phyloP scores from a whole-genome alignment of 495 filamentous ascomycete genomes.

The Cercophora newfieldiana region DNA sequence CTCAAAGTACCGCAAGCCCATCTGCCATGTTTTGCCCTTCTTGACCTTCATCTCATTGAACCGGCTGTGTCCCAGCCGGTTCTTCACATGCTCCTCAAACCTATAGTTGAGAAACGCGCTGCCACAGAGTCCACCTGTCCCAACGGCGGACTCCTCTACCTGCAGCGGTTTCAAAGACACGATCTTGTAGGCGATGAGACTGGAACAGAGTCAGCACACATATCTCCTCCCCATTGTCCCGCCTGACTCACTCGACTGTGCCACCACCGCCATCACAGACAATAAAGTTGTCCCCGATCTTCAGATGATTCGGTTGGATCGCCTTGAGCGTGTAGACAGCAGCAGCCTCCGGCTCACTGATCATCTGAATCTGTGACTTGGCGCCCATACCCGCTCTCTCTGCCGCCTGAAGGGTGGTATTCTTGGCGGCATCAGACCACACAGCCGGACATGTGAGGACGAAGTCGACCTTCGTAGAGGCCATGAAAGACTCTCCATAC shows the following conservation, averaged over 20 bases:
- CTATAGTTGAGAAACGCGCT: slow-evolving; percentile 69
- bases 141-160: slow-evolving; percentile 65
- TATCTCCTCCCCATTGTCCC: slow-evolving; percentile 24
- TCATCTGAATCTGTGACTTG: slow-evolving; percentile 60
- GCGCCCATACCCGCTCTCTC: slow-evolving; percentile 67
- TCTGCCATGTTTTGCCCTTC: slow-evolving; percentile 67
- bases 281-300: slow-evolving; percentile 68
- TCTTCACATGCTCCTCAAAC: slow-evolving; percentile 67
- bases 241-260: slow-evolving; percentile 57
- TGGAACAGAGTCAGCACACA: slow-evolving; percentile 29
- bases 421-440: slow-evolving; percentile 77
- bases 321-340: slow-evolving; percentile 70
- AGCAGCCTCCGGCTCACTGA: slow-evolving; percentile 75
- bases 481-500: slow-evolving; percentile 62
- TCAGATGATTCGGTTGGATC: slow-evolving; percentile 63
- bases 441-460: slow-evolving; percentile 78
- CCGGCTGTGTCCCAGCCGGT: slow-evolving; percentile 53
- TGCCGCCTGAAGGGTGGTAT: slow-evolving; percentile 62
- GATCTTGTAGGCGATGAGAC: slow-evolving; percentile 69
- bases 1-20: slow-evolving; percentile 67
- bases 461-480: slow-evolving; percentile 62
- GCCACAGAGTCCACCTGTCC: slow-evolving; percentile 66
- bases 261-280: slow-evolving; percentile 79
- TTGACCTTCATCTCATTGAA: slow-evolving; percentile 64
- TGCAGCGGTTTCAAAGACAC: slow-evolving; percentile 57